phyloP scores from a whole-genome alignment of 2,329 filamentous ascomycete genomes.

The Pseudogymnoascus sp. region DNA sequence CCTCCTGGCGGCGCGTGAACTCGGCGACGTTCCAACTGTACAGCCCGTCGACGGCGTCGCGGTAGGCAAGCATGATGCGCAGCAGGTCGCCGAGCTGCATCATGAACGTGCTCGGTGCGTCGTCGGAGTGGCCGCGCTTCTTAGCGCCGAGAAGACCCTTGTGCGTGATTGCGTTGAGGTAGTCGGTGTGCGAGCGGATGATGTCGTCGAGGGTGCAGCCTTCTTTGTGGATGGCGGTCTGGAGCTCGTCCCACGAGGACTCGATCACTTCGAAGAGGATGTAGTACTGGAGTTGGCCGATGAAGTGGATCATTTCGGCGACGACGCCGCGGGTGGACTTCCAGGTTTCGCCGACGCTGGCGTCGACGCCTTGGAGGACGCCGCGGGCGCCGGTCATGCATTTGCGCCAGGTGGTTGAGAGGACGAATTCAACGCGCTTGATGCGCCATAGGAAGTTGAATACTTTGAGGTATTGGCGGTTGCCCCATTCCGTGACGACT shows the following conservation, averaged over 20 bases:
- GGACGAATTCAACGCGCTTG: constrained; percentile 92
- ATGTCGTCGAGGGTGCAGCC: constrained; percentile 91
- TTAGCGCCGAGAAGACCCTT: constrained; percentile 84
- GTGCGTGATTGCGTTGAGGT: constrained; percentile 88
- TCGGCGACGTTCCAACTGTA: constrained; percentile 94
- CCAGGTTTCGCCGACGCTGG: constrained; percentile 69
- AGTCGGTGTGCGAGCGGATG: constrained; percentile 82
- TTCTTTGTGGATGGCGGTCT: constrained; percentile 72
- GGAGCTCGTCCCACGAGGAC: constrained; percentile 85
- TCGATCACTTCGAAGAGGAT: constrained; percentile 98
- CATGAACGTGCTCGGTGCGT: constrained; percentile 68
- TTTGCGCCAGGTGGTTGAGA: constrained; percentile 84
- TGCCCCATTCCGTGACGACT: constrained; percentile 91
- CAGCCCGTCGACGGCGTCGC: constrained; percentile 84
- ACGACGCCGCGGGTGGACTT: constrained; percentile 81
- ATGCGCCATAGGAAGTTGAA: constrained; percentile 99
- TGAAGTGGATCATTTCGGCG: constrained; percentile 97
- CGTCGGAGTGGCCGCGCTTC: constrained; percentile 39
- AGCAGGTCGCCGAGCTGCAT: constrained; percentile 86
- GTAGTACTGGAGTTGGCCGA: constrained; percentile 95
- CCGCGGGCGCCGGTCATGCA: constrained; percentile 92
- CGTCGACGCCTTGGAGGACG: constrained; percentile 73
- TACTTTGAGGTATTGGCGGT: constrained; percentile 93
- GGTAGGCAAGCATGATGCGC: constrained; percentile 87
- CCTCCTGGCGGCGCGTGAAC: constrained; percentile 84